Base-by-base conservation (phyloP, 176 grass and related monocot species). In the Sorghum bicolor region DNA sequence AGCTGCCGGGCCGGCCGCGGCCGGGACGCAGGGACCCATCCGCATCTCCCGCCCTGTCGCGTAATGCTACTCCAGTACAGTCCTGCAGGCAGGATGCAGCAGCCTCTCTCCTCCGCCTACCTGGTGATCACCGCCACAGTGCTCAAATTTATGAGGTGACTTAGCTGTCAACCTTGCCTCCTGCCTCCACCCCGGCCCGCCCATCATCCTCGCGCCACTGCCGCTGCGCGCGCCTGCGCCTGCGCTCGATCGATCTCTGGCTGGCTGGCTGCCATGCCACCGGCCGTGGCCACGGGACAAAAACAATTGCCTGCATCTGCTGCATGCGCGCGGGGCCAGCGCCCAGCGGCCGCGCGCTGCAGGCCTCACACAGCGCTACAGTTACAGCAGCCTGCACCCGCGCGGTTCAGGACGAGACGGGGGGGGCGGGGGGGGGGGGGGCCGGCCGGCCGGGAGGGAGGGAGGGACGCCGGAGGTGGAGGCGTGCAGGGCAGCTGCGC, bases 111-210 rank as follows among this genome's bases (percentile, higher is more conserved):
- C 64, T 9, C 5, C 8, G 65, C 40, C 43, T 47, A 81, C 69
- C 76, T 70, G 67, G 74, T 82, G 66, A 88, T 91, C 67, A 58
- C 43, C 67, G 38, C 36, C 34, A 81, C 50, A 63, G 67, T 45
- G 68, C 34, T 64, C 39, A 61, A 72, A 88, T 88, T 90, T 90
- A 78, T 75, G 85, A 86, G 73, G 64, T 14, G 62, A 64, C 77
- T 50, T 84, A 88, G 87, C 90, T 90, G 85, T 83, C 85, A 45
- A 75, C 70, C 67, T 37, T 25, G 66, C 33, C 66, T 36, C 31
- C 31, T 20, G 63, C 64, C 7, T 32, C 38, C 38, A 9, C 38
- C 64, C 31, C 11, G 30, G 0, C 5, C 34, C 34, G 7, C 81
- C 76, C 55, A 30, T 4, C 55, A 30, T 4, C 60, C 38, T 2